These are phyloP conservation scores for Smittium mucronatum DNA, from an alignment of 371 early-diverging fungal genomes.

Conservation along the genomic window DNA sequence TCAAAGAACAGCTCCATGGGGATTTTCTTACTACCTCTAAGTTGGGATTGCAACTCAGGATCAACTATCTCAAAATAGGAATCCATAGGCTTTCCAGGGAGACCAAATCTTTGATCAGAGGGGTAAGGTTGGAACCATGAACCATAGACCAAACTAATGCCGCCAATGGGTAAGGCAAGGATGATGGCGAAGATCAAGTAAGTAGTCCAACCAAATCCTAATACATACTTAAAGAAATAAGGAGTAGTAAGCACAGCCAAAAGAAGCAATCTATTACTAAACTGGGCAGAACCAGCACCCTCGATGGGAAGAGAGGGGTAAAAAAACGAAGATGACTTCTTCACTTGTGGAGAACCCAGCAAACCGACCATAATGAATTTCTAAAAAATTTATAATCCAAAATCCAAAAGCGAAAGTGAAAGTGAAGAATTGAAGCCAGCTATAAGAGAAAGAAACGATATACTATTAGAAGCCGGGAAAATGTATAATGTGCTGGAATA, in stretches of 20 bases:
- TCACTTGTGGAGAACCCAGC: constrained; percentile 8
- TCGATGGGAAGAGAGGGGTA: constrained; percentile 45
- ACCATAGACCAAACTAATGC: constrained; percentile 41
- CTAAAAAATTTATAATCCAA: no score
- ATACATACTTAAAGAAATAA: constrained; percentile 36
- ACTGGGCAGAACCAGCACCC: constrained; percentile 63
- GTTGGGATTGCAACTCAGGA: constrained; percentile 49
- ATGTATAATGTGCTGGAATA: no score
- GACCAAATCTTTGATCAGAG: constrained; percentile 43
- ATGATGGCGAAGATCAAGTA: constrained; percentile 47
- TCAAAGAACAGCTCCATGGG: constrained; percentile 95
- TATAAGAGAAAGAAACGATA: no score
- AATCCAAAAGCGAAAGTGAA: no score
- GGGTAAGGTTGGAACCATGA: constrained; percentile 53
- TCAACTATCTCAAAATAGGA: constrained; percentile 80
- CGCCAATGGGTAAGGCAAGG: constrained; percentile 46
- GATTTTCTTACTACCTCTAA: constrained; percentile 70
- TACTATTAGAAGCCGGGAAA: no score
- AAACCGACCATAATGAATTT: no score
- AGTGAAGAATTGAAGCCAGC: no score
- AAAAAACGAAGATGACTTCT: constrained; percentile 15
- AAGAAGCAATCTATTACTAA: constrained; percentile 45
- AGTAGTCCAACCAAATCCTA: constrained; percentile 42
- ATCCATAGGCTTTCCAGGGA: constrained; percentile 68
- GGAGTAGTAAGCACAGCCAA: constrained; percentile 45